Conservation (phyloP, 1,139 yeast genomes). For the Yamadazyma spencermartinsiae region DNA sequence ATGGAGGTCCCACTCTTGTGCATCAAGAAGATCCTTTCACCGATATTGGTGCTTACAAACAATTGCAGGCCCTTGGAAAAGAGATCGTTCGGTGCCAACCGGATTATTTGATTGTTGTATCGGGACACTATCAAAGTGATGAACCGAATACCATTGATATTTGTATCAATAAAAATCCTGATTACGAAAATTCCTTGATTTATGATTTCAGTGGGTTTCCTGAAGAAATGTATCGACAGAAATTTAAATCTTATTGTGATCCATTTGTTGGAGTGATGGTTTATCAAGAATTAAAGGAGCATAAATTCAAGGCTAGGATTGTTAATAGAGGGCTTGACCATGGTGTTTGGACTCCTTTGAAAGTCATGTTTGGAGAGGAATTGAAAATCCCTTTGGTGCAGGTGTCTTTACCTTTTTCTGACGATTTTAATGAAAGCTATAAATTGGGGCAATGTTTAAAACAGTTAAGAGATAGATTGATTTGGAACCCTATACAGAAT, state of each 20-base stretch:
- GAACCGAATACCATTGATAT: conserved; percentile 47
- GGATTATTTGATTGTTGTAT: conserved; percentile 61
- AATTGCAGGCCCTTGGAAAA: conserved; percentile 49
- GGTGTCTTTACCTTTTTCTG: conserved; percentile 57
- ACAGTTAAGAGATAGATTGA: conserved; percentile 46
- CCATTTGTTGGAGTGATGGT: conserved; percentile 45
- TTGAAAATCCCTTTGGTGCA: conserved; percentile 57
- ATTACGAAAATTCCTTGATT: conserved; percentile 36
- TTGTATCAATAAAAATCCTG: conserved; percentile 28
- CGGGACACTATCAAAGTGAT: conserved; percentile 76
- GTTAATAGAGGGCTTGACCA: conserved; percentile 70
- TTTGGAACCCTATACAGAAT: conserved; percentile 31
- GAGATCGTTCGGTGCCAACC: conserved; percentile 52
- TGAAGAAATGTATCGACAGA: conserved; percentile 56
- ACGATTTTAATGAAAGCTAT: conserved; percentile 48
- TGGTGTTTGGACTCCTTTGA: conserved; percentile 80
- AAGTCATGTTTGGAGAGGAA: conserved; percentile 65
- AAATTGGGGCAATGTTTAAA: conserved; percentile 57
- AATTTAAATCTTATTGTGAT: conserved; percentile 54
- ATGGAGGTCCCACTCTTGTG: conserved; percentile 80
- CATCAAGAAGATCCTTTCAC: conserved; percentile 45
- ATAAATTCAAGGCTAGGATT: conserved; percentile 47
- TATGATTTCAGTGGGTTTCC: conserved; percentile 81
- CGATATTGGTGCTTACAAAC: conserved; percentile 60
- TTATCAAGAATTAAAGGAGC: conserved; percentile 34